Evolutionary conservation across 108 stramenopile species (phyloP).

Genomic region (Aurantiochytrium sp.): DNA sequence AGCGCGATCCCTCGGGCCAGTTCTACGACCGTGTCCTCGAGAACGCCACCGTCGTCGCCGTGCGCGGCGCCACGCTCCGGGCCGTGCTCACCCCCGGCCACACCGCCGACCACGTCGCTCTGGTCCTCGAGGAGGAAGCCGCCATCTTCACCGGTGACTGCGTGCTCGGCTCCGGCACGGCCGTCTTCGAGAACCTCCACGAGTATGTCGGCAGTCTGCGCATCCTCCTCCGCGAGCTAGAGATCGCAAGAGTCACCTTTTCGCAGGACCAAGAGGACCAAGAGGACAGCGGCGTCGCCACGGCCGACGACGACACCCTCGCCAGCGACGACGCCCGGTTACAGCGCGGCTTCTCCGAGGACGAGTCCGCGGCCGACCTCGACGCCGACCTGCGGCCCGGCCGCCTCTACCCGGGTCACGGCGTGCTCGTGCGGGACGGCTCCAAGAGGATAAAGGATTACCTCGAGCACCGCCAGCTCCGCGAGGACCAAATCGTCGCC

Average conservation of each 20-base stretch:
- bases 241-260: background rate
- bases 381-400: background rate
- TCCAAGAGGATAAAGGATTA: background rate
- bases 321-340: background rate
- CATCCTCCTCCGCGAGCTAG: background rate
- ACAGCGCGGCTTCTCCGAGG: too few relatives aligned
- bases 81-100: constrained; percentile 41
- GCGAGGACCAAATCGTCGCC: background rate
- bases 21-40: background rate
- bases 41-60: background rate
- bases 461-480: background rate
- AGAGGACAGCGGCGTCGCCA: too few relatives aligned
- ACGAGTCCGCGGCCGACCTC: background rate
- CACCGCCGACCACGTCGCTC: constrained; percentile 33
- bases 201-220: constrained; percentile 31
- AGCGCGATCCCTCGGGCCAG: background rate
- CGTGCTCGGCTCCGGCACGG: constrained; percentile 39
- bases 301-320: background rate
- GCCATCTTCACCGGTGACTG: constrained; percentile 38
- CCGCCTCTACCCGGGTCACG: constrained; percentile 10
- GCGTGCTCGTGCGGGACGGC: background rate
- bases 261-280: too few relatives aligned
- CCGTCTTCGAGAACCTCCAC: constrained; percentile 39
- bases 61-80: background rate
- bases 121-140: constrained; percentile 32